Evolutionary conservation across 2,329 filamentous ascomycete species (phyloP), one percentile per base, ranked within the genome.

Genomic region (Apiospora saccharicola): DNA sequence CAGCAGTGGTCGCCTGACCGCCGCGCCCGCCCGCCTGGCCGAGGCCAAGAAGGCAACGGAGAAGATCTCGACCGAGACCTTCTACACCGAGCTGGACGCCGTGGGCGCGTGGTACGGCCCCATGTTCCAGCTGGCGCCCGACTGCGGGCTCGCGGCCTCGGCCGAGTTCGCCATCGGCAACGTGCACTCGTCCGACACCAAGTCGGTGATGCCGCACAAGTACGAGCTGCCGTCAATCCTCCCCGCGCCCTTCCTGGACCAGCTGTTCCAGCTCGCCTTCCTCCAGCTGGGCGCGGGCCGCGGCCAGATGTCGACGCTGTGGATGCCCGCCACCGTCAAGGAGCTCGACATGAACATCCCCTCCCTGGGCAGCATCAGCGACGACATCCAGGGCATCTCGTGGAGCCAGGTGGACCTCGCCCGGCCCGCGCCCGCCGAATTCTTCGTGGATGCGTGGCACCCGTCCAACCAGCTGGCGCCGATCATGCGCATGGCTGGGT

Each of bases 41-140:
- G 49, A 41, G 46, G 68, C 68, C 19, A 51, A 57, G 12, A 41
- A 26, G 19, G 14, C 49, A 47, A 43, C 37, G 12, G 47, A 57
- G 34, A 80, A 44, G 78, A 82, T 71, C 81, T 81, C 73, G 77
- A 73, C 71, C 14, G 67, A 74, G 8, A 71, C 70, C 10, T 74
- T 75, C 57, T 77, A 77, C 34, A 73, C 73, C 47, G 75, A 76
- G 41, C 46, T 76, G 22, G 72, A 57, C 68, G 41, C 72, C 5
- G 43, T 71, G 10, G 75, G 75, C 44, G 75, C 68, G 10, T 19
- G 7, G 12, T 70, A 70, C 47, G 68, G 68, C 0, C 47, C 68
- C 8, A 10, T 44, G 22, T 70, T 70, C 68, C 68, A 57, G 47
- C 14, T 70, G 47, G 26, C 34, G 10, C n/a, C 19, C 13, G 68